These are phyloP conservation scores for Monascus purpureus DNA, from an alignment of 495 filamentous ascomycete species.

Conservation along the genomic window DNA sequence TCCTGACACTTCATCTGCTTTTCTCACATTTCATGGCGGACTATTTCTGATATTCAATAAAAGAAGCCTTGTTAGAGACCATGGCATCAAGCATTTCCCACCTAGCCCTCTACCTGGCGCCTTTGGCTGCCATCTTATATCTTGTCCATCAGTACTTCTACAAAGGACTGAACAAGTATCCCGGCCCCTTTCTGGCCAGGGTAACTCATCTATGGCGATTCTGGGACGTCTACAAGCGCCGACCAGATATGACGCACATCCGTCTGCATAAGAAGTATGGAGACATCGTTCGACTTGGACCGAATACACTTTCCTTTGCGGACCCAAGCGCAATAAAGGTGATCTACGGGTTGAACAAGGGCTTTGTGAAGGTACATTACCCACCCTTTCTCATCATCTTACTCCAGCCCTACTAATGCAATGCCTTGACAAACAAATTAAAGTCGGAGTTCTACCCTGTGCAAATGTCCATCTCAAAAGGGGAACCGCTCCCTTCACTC, in stretches of 20 bases:
- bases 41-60: too few relatives aligned
- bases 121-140: too few relatives aligned
- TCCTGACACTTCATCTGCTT: too few relatives aligned
- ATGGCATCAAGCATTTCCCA: too few relatives aligned
- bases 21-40: too few relatives aligned
- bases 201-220: conserved; percentile 23
- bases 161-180: conserved; percentile 14
- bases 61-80: too few relatives aligned
- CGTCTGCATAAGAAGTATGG: conserved; percentile 26
- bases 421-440: not conserved
- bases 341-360: conserved; percentile 25
- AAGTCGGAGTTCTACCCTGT: conserved; percentile 31
- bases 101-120: too few relatives aligned
- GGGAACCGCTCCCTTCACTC: conserved; percentile 18
- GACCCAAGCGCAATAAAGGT: conserved; percentile 21
- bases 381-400: not conserved
- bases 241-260: conserved; percentile 16
- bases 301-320: conserved; percentile 20
- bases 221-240: conserved; percentile 17
- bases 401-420: not conserved
- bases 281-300: conserved; percentile 24
- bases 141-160: too few relatives aligned
- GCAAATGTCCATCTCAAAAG: conserved; percentile 17
- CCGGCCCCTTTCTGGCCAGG: conserved; percentile 20
- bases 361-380: conserved; percentile 24